Conservation (phyloP, 2,329 filamentous ascomycete species). For the Ramichloridium luteum region DNA sequence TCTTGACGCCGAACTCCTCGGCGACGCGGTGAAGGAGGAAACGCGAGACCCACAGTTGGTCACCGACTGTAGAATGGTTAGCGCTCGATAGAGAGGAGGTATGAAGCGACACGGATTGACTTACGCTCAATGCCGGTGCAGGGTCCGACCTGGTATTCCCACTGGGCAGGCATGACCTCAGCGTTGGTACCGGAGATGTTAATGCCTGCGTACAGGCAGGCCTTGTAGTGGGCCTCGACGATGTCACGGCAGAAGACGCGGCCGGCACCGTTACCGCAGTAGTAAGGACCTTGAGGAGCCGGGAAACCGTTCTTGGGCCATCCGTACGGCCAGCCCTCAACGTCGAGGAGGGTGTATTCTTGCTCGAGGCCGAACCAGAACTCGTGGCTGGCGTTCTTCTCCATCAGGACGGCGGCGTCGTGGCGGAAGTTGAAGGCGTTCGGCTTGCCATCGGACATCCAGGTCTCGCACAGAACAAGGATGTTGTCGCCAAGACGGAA, state of each 20-base stretch:
- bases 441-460: conserved; percentile 83
- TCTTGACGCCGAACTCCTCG: conserved; percentile 92
- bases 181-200: conserved; percentile 98
- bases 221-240: conserved; percentile 88
- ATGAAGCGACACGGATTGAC: conserved; percentile 22
- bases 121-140: conserved; percentile 72
- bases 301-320: conserved; percentile 83
- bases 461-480: conserved; percentile 88
- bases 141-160: conserved; percentile 95
- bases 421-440: conserved; percentile 99
- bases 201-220: conserved; percentile 76
- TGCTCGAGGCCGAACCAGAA: conserved; percentile 98
- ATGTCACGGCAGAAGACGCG: conserved; percentile 98
- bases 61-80: conserved; percentile 55
- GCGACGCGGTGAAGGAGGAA: conserved; percentile 84
- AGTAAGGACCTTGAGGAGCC: conserved; percentile 86
- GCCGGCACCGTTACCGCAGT: conserved; percentile 94
- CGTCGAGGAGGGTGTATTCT: conserved; percentile 88
- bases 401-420: conserved; percentile 81
- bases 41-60: conserved; percentile 89
- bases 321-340: conserved; percentile 79
- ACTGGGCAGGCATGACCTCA: conserved; percentile 96
- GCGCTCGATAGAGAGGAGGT: conserved; percentile 16
- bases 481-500: conserved; percentile 86
- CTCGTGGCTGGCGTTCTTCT: conserved; percentile 65